These are phyloP conservation scores for Sergeia podlipaevii DNA, from an alignment of 208 protist genomes.

Conservation along the genomic window DNA sequence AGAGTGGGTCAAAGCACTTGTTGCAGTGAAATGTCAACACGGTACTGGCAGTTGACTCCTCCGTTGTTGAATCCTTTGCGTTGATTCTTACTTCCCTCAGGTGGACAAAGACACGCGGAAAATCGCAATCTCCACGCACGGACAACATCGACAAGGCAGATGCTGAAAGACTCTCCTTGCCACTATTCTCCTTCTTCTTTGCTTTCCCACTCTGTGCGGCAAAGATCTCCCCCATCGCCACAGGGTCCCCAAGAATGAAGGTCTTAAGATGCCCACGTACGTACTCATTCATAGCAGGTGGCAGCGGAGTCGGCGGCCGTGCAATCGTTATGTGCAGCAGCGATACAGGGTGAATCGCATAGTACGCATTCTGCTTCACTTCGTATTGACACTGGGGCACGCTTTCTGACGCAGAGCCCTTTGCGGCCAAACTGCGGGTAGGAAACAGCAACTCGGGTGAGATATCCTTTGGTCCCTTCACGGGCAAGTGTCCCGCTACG, in stretches of 20 bases:
- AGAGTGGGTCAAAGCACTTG: constrained; percentile 72
- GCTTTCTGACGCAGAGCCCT: background rate
- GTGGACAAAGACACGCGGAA: constrained; percentile 84
- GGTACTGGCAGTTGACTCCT: constrained; percentile 4
- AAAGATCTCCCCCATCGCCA: constrained; percentile 29
- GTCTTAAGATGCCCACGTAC: constrained; percentile 42
- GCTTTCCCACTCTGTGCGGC: constrained; percentile 1
- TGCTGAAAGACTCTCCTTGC: background rate
- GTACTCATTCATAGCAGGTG: constrained; percentile 54
- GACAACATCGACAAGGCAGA: constrained; percentile 8
- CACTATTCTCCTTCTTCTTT: background rate
- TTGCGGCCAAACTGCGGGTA: background rate
- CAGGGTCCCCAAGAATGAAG: constrained; percentile 73
- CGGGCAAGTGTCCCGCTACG: constrained; percentile 59
- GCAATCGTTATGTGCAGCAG: constrained; percentile 62
- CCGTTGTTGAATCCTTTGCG: constrained; percentile 10
- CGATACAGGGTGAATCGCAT: constrained; percentile 73
- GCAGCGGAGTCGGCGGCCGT: constrained; percentile 43
- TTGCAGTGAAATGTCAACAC: constrained; percentile 71
- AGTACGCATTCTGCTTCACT: constrained; percentile 74
- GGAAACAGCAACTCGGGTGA: constrained; percentile 20
- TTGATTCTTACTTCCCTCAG: constrained; percentile 51
- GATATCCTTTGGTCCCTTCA: constrained; percentile 25
- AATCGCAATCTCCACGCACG: constrained; percentile 79
- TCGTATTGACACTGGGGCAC: constrained; percentile 32